Base-by-base conservation (phyloP, 768 basidiomycete species). In the Dioszegia hungarica region DNA sequence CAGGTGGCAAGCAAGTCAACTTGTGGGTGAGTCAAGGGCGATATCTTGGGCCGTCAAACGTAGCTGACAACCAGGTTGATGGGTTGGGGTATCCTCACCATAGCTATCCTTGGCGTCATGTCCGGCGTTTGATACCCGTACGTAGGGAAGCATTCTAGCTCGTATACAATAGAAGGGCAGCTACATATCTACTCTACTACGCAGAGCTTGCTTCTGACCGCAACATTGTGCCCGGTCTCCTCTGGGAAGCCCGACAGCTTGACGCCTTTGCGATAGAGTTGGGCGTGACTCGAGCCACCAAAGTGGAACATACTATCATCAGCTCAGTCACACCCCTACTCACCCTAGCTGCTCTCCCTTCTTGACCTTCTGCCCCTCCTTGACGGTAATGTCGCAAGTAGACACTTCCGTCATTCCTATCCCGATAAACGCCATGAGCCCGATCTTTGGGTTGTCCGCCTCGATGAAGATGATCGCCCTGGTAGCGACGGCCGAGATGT, bases 341-440 rank as follows among this genome's bases (percentile, higher is more conserved):
- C 61, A 66, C 57, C 85, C 85, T 0, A 84, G 57, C 66, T 85
- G 73, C 27, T 85, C 81, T 1, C 86, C 84, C 60, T 81, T 81
- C 52, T 72, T 75, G 22, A 85, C 69, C 36, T 57, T 57, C 28
- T 84, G 68, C 0, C 82, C 81, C 15, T 68, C 76, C 64, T 71
- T 73, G 20, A 85, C 84, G 0, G 74, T 80, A 19, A 80, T 65
- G 59, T 81, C 79, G 58, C 81, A 82, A n/a, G 83, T 85, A 20
- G 83, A 85, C 1, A 86, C 79, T 69, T 86, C 85, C 0, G 78
- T 77, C 79, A 86, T 84, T 0, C 85, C 85, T 10, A 86, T 79
- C 0, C 73, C 82, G 5, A 85, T 74, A 70, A 85, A 82, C 46
- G 79, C 81, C 79, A 85, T 78, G 38, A 85, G 59, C 1, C 84